Evolutionary conservation across 2,329 filamentous ascomycete species (phyloP).

Genomic region (Fusarium citri): DNA sequence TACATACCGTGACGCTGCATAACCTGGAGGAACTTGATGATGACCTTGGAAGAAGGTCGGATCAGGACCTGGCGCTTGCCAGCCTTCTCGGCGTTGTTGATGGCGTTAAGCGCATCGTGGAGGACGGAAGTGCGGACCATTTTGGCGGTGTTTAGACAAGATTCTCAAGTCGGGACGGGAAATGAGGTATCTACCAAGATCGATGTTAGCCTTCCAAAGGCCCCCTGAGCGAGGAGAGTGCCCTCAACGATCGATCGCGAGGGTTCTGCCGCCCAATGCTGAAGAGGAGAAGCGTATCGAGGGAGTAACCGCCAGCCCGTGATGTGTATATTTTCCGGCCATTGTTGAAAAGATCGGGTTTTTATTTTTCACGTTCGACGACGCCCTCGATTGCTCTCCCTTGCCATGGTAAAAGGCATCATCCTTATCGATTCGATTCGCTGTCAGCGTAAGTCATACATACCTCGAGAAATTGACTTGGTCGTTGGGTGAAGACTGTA

Average conservation of each 20-base stretch:
- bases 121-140: conserved; percentile 99
- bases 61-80: conserved; percentile 99
- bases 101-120: conserved; percentile 98
- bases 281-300: conserved; percentile 73
- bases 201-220: conserved; percentile 70
- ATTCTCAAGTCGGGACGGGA: conserved; percentile 80
- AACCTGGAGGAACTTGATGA: conserved; percentile 98
- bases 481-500: conserved; percentile 44
- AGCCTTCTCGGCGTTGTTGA: conserved; percentile 99
- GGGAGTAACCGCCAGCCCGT: conserved; percentile 37
- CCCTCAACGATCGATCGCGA: conserved; percentile 67
- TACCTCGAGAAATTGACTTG: conserved; percentile 57
- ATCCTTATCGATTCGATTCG: conserved; percentile 53
- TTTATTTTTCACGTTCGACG: conserved; percentile 38
- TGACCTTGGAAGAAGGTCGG: conserved; percentile 98
- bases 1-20: conserved; percentile 99
- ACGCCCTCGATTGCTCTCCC: conserved; percentile 69
- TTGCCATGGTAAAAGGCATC: conserved; percentile 65
- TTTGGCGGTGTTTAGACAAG: conserved; percentile 76
- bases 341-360: conserved; percentile 28
- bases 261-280: conserved; percentile 78
- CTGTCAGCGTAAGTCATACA: conserved; percentile 52
- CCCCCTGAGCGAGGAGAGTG: conserved; percentile 75
- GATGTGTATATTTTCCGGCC: conserved; percentile 8
- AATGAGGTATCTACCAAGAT: conserved; percentile 72